Conservation (phyloP, 116 monocot genomes). For the Phalaenopsis hybrid region DNA sequence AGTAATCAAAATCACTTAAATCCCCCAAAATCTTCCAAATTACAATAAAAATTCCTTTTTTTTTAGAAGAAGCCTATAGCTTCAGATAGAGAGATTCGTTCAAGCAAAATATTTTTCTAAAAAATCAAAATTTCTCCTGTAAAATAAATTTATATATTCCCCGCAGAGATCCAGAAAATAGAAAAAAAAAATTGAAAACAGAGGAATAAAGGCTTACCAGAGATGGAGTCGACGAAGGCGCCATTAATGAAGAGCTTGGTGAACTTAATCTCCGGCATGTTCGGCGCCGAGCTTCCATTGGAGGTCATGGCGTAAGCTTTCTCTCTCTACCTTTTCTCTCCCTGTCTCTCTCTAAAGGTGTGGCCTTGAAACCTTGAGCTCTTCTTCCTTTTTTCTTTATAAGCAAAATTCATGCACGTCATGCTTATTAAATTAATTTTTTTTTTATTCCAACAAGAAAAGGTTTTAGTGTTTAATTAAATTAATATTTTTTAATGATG, state of each 20-base stretch:
- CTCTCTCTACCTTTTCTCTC: not conserved
- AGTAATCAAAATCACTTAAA: not conserved
- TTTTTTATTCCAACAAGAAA: not conserved
- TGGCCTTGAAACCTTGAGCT: too few species aligned
- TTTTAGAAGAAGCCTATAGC: too few species aligned
- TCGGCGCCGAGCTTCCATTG: not conserved
- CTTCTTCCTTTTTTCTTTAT: not conserved
- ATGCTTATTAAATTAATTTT: not conserved
- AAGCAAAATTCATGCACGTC: not conserved
- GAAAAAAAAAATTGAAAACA: not conserved
- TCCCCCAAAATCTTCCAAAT: too few species aligned
- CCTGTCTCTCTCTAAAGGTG: too few species aligned
- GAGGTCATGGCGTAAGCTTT: not conserved
- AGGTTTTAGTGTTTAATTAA: not conserved
- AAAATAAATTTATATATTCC: not conserved
- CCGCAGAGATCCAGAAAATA: not conserved
- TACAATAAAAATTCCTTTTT: too few species aligned
- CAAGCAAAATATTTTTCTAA: too few species aligned
- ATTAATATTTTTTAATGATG: not conserved
- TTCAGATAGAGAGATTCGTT: too few species aligned
- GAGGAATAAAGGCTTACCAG: slow-evolving; percentile 22
- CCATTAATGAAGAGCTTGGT: slow-evolving; percentile 92
- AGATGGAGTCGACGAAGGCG: slow-evolving; percentile 58
- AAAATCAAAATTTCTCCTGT: too few species aligned
- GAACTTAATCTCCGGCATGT: slow-evolving; percentile 70